phyloP scores from a whole-genome alignment of 208 protist genomes.

The Crithidia sp. region DNA sequence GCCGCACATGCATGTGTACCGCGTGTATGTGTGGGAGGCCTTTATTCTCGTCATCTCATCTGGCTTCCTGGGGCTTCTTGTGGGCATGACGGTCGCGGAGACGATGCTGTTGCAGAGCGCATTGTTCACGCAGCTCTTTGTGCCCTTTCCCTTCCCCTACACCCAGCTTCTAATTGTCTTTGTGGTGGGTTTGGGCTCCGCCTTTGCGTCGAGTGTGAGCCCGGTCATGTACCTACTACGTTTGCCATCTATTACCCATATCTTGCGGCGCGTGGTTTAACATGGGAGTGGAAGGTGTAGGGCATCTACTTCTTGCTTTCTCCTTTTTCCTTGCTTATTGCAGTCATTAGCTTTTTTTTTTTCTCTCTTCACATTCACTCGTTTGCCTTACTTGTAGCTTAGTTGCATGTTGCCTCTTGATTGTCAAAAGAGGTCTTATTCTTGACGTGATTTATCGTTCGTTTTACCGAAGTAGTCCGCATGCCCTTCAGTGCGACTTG shows the following conservation, averaged over 20 bases:
- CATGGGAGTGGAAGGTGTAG: constrained; percentile 30
- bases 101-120: constrained; percentile 89
- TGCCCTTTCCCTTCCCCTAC: constrained; percentile 91
- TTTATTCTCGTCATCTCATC: constrained; percentile 91
- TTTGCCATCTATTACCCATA: constrained; percentile 62
- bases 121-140: constrained; percentile 90
- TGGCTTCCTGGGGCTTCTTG: constrained; percentile 86
- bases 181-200: constrained; percentile 41
- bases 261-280: constrained; percentile 57
- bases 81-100: constrained; percentile 83
- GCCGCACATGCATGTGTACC: constrained; percentile 59
- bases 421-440: too few species aligned
- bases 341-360: background rate
- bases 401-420: too few species aligned
- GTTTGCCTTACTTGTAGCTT: too few species aligned
- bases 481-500: too few species aligned
- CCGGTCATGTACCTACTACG: constrained; percentile 57
- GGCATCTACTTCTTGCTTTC: constrained; percentile 1
- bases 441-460: too few species aligned
- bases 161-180: constrained; percentile 56
- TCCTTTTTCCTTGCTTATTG: background rate
- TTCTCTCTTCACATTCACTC: background rate
- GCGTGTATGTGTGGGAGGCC: constrained; percentile 95
- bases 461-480: too few species aligned
- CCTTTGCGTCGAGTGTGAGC: constrained; percentile 48